A percentile compares a stretch with the other conserved stretches of the same genome.
These are phyloP conservation scores for Pulveroboletus sp. DNA, from an alignment of 768 basidiomycete genomes.

Conservation along the genomic window DNA sequence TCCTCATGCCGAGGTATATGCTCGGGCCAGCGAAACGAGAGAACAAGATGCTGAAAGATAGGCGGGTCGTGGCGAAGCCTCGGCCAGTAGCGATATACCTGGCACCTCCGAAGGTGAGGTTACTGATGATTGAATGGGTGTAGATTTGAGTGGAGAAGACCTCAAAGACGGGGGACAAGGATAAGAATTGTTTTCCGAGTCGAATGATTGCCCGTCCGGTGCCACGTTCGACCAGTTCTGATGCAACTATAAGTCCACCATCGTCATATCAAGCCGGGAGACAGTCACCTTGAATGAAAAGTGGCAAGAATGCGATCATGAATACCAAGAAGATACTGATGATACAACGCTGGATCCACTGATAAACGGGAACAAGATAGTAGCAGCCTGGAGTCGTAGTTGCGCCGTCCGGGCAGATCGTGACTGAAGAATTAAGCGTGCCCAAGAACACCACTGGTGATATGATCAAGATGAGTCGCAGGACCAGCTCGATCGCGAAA, in stretches of 20 bases:
- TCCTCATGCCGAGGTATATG: slow-evolving; percentile 96
- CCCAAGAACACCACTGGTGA: slow-evolving; percentile 87
- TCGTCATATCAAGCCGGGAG: slow-evolving; percentile 9
- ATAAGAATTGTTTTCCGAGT: slow-evolving; percentile 89
- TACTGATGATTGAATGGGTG: slow-evolving; percentile 94
- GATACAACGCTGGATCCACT: slow-evolving; percentile 95
- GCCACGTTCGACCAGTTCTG: slow-evolving; percentile 94
- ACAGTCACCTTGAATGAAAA: slow-evolving; percentile 85
- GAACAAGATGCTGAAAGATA: slow-evolving; percentile 92
- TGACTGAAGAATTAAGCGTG: slow-evolving; percentile 78
- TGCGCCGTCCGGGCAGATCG: slow-evolving; percentile 72
- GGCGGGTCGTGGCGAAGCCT: slow-evolving; percentile 95
- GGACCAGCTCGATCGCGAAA: slow-evolving; percentile 18
- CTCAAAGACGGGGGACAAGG: slow-evolving; percentile 93
- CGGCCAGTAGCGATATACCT: slow-evolving; percentile 98
- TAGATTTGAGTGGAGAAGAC: slow-evolving; percentile 98
- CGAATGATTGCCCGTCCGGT: slow-evolving; percentile 89
- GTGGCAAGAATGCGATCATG: slow-evolving; percentile 91
- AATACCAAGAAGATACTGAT: slow-evolving; percentile 98
- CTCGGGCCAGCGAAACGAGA: slow-evolving; percentile 98
- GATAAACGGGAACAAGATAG: slow-evolving; percentile 87
- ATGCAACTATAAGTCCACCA: slow-evolving; percentile 3
- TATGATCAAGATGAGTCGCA: slow-evolving; percentile 13
- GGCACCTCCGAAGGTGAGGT: slow-evolving; percentile 96
- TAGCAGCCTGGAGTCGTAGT: slow-evolving; percentile 78